phyloP scores from a whole-genome alignment of 2,329 filamentous ascomycete genomes.

The Colletotrichum navitas region DNA sequence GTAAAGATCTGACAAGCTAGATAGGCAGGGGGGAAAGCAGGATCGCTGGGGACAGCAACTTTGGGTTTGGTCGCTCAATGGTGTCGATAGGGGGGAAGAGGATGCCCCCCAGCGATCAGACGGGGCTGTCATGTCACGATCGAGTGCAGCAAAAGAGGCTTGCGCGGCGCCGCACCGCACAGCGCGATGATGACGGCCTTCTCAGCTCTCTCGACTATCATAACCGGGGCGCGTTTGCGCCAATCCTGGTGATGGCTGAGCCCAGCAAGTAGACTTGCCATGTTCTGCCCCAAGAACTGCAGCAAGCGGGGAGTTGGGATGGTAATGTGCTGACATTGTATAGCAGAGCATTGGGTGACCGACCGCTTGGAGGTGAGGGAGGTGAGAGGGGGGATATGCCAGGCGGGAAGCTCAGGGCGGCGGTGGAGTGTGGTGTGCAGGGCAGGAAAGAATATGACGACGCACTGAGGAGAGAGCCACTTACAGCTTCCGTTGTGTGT shows the following conservation, averaged over 20 bases:
- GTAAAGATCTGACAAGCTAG: slow-evolving; percentile 21
- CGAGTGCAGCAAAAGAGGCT: slow-evolving; percentile 29
- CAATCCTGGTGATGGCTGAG: slow-evolving; percentile 29
- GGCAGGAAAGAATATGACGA: slow-evolving; percentile 26
- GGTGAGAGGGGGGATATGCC: slow-evolving; percentile 6
- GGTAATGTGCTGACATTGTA: slow-evolving; percentile 35
- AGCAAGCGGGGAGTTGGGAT: background rate
- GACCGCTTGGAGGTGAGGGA: slow-evolving; percentile 16
- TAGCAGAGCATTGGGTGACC: slow-evolving; percentile 31
- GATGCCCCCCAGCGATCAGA: slow-evolving; percentile 25
- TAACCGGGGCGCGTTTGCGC: background rate
- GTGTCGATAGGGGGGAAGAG: slow-evolving; percentile 3
- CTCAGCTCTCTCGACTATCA: background rate
- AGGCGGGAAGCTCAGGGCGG: background rate
- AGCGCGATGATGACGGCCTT: slow-evolving; percentile 14
- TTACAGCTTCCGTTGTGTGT: slow-evolving; percentile 29
- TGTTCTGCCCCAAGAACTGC: slow-evolving; percentile 19
- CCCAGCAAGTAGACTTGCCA: slow-evolving; percentile 14
- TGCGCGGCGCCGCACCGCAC: slow-evolving; percentile 11
- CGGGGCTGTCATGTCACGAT: slow-evolving; percentile 24
- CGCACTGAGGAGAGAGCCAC: slow-evolving; percentile 24
- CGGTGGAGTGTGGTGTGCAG: background rate
- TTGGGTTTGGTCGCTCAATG: slow-evolving; percentile 27
- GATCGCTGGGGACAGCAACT: slow-evolving; percentile 11
- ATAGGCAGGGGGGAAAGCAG: slow-evolving; percentile 15